Evolutionary conservation across 139 green algal genomes (phyloP).

Genomic region (Pseudopediastrum boryanum): DNA sequence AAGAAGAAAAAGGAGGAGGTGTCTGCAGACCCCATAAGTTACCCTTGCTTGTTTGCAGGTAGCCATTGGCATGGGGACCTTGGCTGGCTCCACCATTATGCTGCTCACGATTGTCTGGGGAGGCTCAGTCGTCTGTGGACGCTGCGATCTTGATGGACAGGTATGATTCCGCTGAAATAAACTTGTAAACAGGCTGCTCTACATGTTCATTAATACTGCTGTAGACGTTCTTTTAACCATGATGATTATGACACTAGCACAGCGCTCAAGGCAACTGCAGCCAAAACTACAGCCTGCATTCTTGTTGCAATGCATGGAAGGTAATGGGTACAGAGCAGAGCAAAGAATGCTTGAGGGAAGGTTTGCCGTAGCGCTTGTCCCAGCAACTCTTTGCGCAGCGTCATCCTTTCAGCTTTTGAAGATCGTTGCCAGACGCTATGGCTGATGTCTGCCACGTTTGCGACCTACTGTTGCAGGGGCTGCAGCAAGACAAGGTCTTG

Average conservation of each 20-base stretch:
- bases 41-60: no score
- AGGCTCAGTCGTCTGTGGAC: constrained; percentile 42
- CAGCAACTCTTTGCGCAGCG: background rate
- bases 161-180: background rate
- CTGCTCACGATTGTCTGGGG: constrained; percentile 63
- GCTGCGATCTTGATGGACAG: constrained; percentile 51
- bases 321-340: background rate
- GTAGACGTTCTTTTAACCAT: background rate
- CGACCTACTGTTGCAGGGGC: no score
- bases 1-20: background rate
- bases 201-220: background rate
- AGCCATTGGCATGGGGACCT: constrained; percentile 47
- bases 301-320: background rate
- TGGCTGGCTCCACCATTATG: constrained; percentile 65
- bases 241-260: background rate
- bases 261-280: background rate
- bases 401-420: no score
- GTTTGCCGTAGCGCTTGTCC: no score
- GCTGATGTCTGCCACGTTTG: background rate
- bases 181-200: background rate
- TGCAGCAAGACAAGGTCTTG: background rate
- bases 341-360: no score
- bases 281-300: background rate
- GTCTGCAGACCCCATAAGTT: background rate
- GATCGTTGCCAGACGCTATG: no score